Base-by-base conservation (phyloP, 2,329 filamentous ascomycete genomes). In the Microcyclospora tardicrescens region DNA sequence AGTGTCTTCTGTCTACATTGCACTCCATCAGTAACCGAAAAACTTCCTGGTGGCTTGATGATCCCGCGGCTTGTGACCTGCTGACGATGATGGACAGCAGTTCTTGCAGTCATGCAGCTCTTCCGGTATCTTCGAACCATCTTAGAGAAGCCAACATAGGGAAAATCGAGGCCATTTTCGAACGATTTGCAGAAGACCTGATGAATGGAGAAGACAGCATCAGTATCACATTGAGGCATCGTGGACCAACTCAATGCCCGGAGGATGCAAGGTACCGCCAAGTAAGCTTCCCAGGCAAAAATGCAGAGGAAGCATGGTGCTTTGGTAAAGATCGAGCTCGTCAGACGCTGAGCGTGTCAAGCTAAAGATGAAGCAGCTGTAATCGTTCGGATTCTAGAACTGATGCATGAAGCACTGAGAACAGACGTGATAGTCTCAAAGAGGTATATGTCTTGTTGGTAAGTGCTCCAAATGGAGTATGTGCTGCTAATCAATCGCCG, bases 121-220 rank as follows among this genome's bases (percentile, higher is more conserved):
- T 28, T n/a, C 24, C 28, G 10, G 15, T 24, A 4, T 34, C 36
- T 27, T 33, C 35, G 16, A 43, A 31, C n/a, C 6, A 27, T 13
- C 37, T 46, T 43, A 41, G 41, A 33, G 10, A 29, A 19, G 16
- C 35, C 11, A 63, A 71, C 11, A 66, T 76, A 16, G 54, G 61
- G 33, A 69, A 65, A 39, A 73, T 80, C 32, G 74, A 79, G 50
- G 57, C 61, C 5, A 67, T 78, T 15, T 63, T 79, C 12, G 67
- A 71, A 40, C 51, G 51, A 0, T 66, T 78, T 35, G 46, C 68
- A 6, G 67, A 74, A 37, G 66, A 62, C 10, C 57, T 78, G 6
- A 39, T 60, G 8, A 55, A 61, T n/a, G 59, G 65, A 33, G 58
- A 59, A 33, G 58, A 62, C 16, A 55, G 65, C 10, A 54, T 79